Percentiles rank a stretch among this genome's conserved stretches.
phyloP scores from a whole-genome alignment of 83 land plant species.

The Diphasiastrum complanatum region DNA sequence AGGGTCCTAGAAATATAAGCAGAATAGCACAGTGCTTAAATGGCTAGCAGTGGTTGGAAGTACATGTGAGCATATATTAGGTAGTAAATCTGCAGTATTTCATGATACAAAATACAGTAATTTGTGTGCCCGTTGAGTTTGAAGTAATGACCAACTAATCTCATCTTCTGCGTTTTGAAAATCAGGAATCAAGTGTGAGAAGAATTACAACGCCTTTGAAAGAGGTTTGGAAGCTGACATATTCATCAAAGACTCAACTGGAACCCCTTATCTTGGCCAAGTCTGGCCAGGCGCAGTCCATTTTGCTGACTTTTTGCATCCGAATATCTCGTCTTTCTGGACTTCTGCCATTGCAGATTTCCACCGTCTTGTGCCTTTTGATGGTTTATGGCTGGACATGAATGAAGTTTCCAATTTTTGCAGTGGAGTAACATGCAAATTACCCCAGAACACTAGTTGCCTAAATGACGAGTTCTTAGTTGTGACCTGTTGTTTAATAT shows the following conservation, averaged over 20 bases:
- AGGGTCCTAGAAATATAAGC: too few relatives aligned
- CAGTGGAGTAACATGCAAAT: background rate
- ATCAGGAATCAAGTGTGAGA: background rate
- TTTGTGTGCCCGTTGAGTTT: background rate
- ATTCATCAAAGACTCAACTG: background rate
- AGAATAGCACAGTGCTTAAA: too few relatives aligned
- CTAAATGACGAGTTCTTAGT: background rate
- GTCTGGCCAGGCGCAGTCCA: background rate
- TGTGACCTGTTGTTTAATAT: background rate
- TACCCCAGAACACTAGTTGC: background rate
- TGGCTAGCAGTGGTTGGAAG: too few relatives aligned
- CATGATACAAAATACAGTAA: too few relatives aligned
- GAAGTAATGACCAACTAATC: background rate
- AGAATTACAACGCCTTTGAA: background rate
- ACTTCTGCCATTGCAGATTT: background rate
- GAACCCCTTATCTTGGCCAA: background rate
- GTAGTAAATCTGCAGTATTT: too few relatives aligned
- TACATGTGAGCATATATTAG: too few relatives aligned
- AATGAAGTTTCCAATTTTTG: constrained; percentile 8
- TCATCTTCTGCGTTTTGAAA: background rate
- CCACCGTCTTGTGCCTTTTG: background rate
- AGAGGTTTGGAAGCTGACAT: background rate
- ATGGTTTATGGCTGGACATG: constrained; percentile 6
- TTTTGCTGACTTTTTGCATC: constrained; percentile 48
- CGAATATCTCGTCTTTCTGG: constrained; percentile 42